phyloP scores from a whole-genome alignment of 345 rosid species.

The Citrus cavaleriei region DNA sequence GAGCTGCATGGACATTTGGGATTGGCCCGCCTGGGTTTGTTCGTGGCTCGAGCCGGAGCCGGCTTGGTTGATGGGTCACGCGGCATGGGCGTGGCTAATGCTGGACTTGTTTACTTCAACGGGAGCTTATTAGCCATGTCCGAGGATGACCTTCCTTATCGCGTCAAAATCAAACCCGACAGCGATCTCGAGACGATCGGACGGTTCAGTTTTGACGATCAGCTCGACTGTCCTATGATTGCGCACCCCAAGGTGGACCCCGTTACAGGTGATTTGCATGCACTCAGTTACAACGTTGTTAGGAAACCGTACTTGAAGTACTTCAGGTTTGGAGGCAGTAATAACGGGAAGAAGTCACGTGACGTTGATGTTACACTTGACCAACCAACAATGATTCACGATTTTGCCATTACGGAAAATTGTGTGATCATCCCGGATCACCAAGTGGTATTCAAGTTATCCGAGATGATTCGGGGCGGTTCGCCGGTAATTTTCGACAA shows the following conservation, averaged over 20 bases:
- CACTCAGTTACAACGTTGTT: constrained; percentile 57
- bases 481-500: constrained; percentile 63
- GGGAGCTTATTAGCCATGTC: constrained; percentile 75
- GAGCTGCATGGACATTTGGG: constrained; percentile 80
- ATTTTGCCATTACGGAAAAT: constrained; percentile 59
- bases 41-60: constrained; percentile 45
- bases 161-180: constrained; percentile 38
- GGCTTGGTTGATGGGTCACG: constrained; percentile 53
- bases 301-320: constrained; percentile 58
- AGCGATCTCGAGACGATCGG: constrained; percentile 60
- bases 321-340: constrained; percentile 32
- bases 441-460: constrained; percentile 67
- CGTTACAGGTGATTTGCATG: constrained; percentile 47
- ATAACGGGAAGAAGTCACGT: constrained; percentile 44
- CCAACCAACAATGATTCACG: constrained; percentile 69
- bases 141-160: constrained; percentile 78
- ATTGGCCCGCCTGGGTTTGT: constrained; percentile 51
- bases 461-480: constrained; percentile 64
- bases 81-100: constrained; percentile 77
- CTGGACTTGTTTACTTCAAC: constrained; percentile 57
- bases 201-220: constrained; percentile 50
- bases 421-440: constrained; percentile 65
- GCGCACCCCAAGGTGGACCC: constrained; percentile 85
- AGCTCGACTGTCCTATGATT: constrained; percentile 55
- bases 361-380: constrained; percentile 42